Evolutionary conservation across 345 rosid genomes (phyloP), one percentile per base, ranked within the genome.

Genomic region (Moricandia arvensis): DNA sequence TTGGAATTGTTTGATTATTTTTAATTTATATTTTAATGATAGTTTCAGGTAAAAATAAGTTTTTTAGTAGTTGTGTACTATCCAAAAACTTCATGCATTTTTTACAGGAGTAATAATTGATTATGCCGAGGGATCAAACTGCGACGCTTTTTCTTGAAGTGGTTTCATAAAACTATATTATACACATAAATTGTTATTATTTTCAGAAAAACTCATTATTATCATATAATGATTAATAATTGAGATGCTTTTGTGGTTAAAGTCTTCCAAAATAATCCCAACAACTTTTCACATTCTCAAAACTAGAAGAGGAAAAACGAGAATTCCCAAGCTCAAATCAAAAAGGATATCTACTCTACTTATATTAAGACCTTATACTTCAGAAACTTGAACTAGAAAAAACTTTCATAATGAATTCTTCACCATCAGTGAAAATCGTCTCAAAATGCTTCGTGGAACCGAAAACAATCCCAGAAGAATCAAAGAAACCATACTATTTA

Each of bases 401-500:
- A 7, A 17, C 1, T 34, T 65, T 69, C 64, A 16, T 1, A 26
- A 77, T 77, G 80, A 61, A 65, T 71, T 59, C 76, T 55, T 55
- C 68, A 24, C 2, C 77, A 27, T 41, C 85, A 63, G 31, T 77
- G 35, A 77, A 71, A 57, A 57, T 70, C 5, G 12, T 63, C 5
- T 63, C 71, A 1, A 76, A 41, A 76, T 30, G 54, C 31, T 77
- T 63, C 7, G 53, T 77, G 12, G 31, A 70, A 86, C 96, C 98
- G 12, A 66, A 78, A 16, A 45, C 41, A 13, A 26, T 69, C 33
- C 30, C 79, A 15, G 79, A 86, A 17, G 87, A 75, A 63, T 83
- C 81, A 59, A 81, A 75, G 43, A 72, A 80, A 29, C 93, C 96
- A 3, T 76, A 43, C 54, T 73, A 89, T 73, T 60, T 93, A 72